Evolutionary conservation across 1,139 yeast genomes (phyloP).

Genomic region (Kodamaea derodonti): DNA sequence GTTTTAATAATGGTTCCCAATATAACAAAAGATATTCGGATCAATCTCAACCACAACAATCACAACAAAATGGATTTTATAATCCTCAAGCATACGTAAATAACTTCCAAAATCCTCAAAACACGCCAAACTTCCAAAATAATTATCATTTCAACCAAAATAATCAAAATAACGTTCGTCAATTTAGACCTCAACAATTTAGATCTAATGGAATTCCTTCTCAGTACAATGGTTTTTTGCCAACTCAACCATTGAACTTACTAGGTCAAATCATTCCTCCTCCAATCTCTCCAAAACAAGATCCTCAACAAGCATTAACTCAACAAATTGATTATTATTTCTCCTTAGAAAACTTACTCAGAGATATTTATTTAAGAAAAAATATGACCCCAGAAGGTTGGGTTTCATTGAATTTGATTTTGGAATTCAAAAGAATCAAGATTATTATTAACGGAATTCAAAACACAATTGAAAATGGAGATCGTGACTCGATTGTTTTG

Average conservation of each 20-base stretch:
- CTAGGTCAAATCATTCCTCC: conserved; percentile 43
- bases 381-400: conserved; percentile 77
- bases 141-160: conserved; percentile 17
- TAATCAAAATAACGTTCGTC: conserved; percentile 5
- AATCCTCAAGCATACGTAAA: conserved; percentile 27
- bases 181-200: conserved; percentile 12
- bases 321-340: conserved; percentile 87
- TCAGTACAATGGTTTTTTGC: conserved; percentile 3
- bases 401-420: conserved; percentile 59
- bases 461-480: conserved; percentile 26
- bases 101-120: conserved; percentile 6
- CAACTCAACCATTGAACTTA: conserved; percentile 9
- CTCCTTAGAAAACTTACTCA: conserved; percentile 78
- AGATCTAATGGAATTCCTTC: neutral
- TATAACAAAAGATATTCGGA: conserved; percentile 11
- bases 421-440: conserved; percentile 71
- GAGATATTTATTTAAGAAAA: conserved; percentile 73
- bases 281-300: conserved; percentile 47
- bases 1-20: conserved; percentile 14
- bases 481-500: conserved; percentile 25
- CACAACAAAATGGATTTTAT: conserved; percentile 16
- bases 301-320: conserved; percentile 45
- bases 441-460: conserved; percentile 44
- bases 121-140: conserved; percentile 13
- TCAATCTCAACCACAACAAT: conserved; percentile 4